These are phyloP conservation scores for Jamesozyma hellenica DNA, from an alignment of 805 yeast species.

Conservation along the genomic window DNA sequence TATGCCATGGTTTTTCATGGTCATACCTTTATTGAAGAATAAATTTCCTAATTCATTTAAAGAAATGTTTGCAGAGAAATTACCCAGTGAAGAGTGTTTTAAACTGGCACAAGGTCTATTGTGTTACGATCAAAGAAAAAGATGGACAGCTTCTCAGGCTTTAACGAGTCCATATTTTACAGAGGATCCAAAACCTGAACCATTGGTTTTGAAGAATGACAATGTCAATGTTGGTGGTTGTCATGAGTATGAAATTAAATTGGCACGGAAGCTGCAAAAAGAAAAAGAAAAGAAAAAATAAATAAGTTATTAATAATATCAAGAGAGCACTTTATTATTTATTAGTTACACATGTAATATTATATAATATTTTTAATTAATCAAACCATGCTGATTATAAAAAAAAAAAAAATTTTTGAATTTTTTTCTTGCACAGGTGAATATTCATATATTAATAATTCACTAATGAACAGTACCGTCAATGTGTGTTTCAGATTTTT, in stretches of 20 bases:
- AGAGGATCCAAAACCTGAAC: constrained; percentile 57
- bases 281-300: constrained; percentile 4
- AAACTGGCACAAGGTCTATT: constrained; percentile 58
- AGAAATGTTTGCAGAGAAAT: constrained; percentile 32
- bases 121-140: constrained; percentile 52
- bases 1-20: constrained; percentile 88
- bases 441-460: too few relatives aligned
- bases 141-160: constrained; percentile 64
- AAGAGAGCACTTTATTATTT: too few relatives aligned
- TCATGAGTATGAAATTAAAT: constrained; percentile 75
- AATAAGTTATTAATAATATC: too few relatives aligned
- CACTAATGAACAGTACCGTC: too few relatives aligned
- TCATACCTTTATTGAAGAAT: constrained; percentile 43
- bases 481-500: too few relatives aligned
- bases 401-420: too few relatives aligned
- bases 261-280: constrained; percentile 55
- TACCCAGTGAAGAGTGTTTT: constrained; percentile 44
- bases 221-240: constrained; percentile 56
- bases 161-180: constrained; percentile 60
- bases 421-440: too few relatives aligned
- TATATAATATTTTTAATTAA: too few relatives aligned
- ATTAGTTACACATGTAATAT: too few relatives aligned
- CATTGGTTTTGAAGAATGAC: constrained; percentile 43
- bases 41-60: constrained; percentile 30
- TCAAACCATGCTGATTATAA: neutral